Evolutionary conservation across 1,139 yeast species (phyloP).

Genomic region (Yamadazyma mexicana): DNA sequence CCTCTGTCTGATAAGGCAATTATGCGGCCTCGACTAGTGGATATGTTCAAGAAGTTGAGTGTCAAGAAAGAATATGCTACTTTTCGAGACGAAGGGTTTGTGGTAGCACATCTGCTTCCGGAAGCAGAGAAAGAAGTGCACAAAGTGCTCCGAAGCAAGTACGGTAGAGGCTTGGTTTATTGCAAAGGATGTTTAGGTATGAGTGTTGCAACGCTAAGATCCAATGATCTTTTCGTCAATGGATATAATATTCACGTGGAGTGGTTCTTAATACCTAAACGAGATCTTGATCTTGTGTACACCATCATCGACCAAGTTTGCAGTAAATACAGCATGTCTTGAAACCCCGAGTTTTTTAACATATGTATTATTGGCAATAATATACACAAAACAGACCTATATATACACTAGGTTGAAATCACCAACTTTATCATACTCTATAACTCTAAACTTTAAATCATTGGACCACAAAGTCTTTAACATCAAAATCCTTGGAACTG

Average conservation of each 20-base stretch:
- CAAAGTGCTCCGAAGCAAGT: slow-evolving; percentile 26
- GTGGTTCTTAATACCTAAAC: slow-evolving; percentile 58
- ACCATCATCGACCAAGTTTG: slow-evolving; percentile 33
- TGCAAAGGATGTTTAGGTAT: slow-evolving; percentile 38
- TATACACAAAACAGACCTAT: not conserved
- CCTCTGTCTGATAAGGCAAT: slow-evolving; percentile 10
- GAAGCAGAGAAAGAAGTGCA: slow-evolving; percentile 47
- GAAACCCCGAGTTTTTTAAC: not conserved
- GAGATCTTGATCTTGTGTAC: slow-evolving; percentile 38
- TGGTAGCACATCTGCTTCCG: slow-evolving; percentile 24
- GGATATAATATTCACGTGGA: slow-evolving; percentile 49
- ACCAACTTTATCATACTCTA: slow-evolving; percentile 1
- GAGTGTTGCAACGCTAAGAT: slow-evolving; percentile 1
- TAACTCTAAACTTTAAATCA: slow-evolving; percentile 8
- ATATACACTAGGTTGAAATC: not conserved
- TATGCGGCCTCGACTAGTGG: slow-evolving; percentile 3
- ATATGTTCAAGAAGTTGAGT: slow-evolving; percentile 11
- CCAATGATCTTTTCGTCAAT: slow-evolving; percentile 10
- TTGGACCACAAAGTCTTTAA: slow-evolving; percentile 26
- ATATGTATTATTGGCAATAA: not conserved
- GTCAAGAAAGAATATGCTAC: slow-evolving; percentile 10
- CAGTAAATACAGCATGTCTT: not conserved
- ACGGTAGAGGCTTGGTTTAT: slow-evolving; percentile 45
- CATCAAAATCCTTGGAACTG: slow-evolving; percentile 38
- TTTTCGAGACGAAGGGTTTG: slow-evolving; percentile 33